Base-by-base conservation (phyloP, 164 flowering plant species). In the Magnolia kwangsiensis region DNA sequence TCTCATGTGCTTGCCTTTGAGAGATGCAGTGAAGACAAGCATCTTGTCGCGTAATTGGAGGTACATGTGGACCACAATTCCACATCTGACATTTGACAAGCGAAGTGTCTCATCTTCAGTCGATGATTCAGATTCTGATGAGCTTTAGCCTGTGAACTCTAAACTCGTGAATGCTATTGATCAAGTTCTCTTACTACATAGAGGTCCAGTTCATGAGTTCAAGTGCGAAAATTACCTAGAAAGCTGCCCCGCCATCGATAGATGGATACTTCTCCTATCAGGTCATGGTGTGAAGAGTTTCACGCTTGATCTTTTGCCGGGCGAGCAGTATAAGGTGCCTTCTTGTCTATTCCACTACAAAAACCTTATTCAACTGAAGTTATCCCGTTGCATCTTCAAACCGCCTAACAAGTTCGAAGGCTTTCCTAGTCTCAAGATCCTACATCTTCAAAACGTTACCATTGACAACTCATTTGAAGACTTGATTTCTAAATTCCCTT, bases 1-100 rank as follows among this genome's bases (percentile, higher is more conserved):
- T 16, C 86, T 92, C 50, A 67, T 78, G 3, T 80, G 82, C 73
- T 72, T 92, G 55, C 89, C 96, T 1, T 81, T 90, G n/a, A 78
- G 88, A 66, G 96, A 92, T 77, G 92, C 92, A 7, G 89, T 87
- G 8, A 89, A 83, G 73, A 92, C 92, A 8, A 88, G 92, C 67
- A 70, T 88, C 14, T 79, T 92, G 37, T 92, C 96, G 0, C 86
- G 75, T 18, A 81, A 79, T 79, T 90, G 96, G 96, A 86, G 94
- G 77, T 88, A 90, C 58, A 84, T 77, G 81, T 92, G 94, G 96
- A 58, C 87, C 45, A 75, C 83, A 4, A 45, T 92, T 27, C 78
- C 90, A 14, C 78, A 86, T 1, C 88, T 89, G 45, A 84, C 85
- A 8, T 89, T 92, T 50, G 85, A 87, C 77, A 88, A 86, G 19